phyloP scores from a whole-genome alignment of 2,329 filamentous ascomycete species.

The Trichoderma gracile region DNA sequence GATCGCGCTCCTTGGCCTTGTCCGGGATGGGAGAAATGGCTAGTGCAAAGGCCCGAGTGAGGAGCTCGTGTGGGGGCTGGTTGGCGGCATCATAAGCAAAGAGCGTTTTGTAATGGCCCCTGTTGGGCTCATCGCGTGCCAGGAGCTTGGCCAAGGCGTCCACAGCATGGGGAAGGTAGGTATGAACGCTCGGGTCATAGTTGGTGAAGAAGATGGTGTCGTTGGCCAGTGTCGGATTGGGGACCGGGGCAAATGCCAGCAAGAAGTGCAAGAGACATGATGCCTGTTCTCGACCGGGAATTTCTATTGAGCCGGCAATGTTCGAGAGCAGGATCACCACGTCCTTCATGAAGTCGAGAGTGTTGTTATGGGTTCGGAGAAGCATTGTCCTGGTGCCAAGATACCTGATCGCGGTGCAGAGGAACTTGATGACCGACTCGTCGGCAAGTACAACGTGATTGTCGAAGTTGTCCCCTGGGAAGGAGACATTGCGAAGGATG shows the following conservation, averaged over 20 bases:
- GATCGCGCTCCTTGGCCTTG: constrained; percentile 51
- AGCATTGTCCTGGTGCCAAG: constrained; percentile 88
- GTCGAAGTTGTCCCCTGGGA: constrained; percentile 58
- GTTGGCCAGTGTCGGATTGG: constrained; percentile 60
- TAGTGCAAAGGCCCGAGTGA: constrained; percentile 84
- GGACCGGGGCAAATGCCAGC: constrained; percentile 82
- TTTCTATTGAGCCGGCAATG: constrained; percentile 74
- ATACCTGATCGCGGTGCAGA: constrained; percentile 80
- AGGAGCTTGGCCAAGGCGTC: constrained; percentile 90
- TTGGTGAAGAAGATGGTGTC: constrained; percentile 71
- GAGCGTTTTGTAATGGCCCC: constrained; percentile 78
- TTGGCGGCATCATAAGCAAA: constrained; percentile 71
- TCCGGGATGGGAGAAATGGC: constrained; percentile 85
- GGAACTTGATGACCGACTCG: constrained; percentile 75
- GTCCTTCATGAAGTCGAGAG: constrained; percentile 97
- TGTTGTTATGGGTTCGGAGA: constrained; percentile 78
- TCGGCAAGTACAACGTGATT: constrained; percentile 78
- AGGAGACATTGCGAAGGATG: constrained; percentile 89
- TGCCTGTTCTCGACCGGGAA: constrained; percentile 85
- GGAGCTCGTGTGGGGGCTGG: constrained; percentile 69
- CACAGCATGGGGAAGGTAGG: constrained; percentile 85
- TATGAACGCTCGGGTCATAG: constrained; percentile 79
- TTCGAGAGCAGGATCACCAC: constrained; percentile 87
- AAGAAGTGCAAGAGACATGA: constrained; percentile 85
- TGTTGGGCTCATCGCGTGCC: constrained; percentile 89